Percentiles rank a stretch among this genome's conserved stretches.
phyloP scores from a whole-genome alignment of 2,329 filamentous ascomycete genomes.

The Diaporthe caulivora region DNA sequence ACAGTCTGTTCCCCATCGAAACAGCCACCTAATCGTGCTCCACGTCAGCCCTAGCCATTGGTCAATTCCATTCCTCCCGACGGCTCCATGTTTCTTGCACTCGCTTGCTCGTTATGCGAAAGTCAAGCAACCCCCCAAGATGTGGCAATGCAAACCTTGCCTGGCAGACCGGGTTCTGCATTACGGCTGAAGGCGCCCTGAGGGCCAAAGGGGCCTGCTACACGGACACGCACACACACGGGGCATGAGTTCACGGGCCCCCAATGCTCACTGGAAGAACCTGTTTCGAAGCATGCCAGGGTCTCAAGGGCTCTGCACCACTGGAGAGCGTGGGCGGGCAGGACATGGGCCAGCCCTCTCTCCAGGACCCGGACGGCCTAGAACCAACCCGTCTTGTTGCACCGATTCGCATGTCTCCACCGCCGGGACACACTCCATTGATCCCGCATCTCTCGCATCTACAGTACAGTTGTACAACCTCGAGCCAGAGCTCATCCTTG shows the following conservation, averaged over 20 bases:
- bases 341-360: background rate
- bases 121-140: conserved; percentile 19
- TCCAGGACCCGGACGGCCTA: conserved; percentile 16
- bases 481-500: conserved; percentile 24
- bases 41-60: conserved; percentile 30
- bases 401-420: background rate
- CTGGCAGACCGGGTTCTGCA: background rate
- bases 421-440: conserved; percentile 23
- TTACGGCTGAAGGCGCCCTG: too few relatives aligned
- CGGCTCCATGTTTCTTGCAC: conserved; percentile 17
- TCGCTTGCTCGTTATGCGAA: conserved; percentile 3
- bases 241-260: background rate
- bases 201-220: background rate
- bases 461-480: background rate
- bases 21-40: conserved; percentile 13
- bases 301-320: background rate
- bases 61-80: conserved; percentile 26
- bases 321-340: background rate
- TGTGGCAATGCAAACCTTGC: conserved; percentile 32
- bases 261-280: conserved; percentile 1
- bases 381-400: conserved; percentile 1
- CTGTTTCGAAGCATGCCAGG: conserved; percentile 27
- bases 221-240: conserved; percentile 7
- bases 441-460: conserved; percentile 14
- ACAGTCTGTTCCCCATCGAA: conserved; percentile 10